These are phyloP conservation scores for Penicillium coprophilum DNA, from an alignment of 495 filamentous ascomycete genomes.

Conservation along the genomic window DNA sequence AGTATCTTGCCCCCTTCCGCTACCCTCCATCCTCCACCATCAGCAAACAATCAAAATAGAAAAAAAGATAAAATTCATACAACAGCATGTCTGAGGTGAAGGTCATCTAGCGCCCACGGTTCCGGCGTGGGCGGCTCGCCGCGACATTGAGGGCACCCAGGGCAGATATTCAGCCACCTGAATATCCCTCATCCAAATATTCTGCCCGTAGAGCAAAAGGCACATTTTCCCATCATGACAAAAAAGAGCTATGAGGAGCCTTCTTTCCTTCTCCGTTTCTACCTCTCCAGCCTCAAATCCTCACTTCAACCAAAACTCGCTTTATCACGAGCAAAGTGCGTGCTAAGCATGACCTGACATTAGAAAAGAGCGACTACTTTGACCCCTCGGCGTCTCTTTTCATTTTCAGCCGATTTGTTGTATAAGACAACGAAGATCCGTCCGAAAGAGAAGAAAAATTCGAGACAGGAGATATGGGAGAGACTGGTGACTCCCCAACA, in stretches of 20 bases:
- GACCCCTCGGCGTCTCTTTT: not conserved
- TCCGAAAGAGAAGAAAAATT: too few relatives aligned
- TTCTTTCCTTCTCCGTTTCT: not conserved
- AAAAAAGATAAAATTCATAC: too few relatives aligned
- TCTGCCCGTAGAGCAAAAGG: constrained; percentile 5
- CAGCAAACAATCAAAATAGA: too few relatives aligned
- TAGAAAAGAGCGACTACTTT: not conserved
- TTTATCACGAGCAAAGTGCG: not conserved
- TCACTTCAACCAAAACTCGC: not conserved
- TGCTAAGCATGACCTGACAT: not conserved
- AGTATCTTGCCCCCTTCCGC: too few relatives aligned
- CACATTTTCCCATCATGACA: not conserved
- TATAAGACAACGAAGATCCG: too few relatives aligned
- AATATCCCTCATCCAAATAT: constrained; percentile 9
- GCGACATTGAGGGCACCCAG: constrained; percentile 8
- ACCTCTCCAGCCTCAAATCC: not conserved
- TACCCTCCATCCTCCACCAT: too few relatives aligned
- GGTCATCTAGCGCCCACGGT: constrained; percentile 14
- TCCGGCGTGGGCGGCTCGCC: constrained; percentile 8
- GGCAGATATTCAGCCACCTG: constrained; percentile 12
- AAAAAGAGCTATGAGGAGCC: not conserved
- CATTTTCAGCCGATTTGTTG: not conserved
- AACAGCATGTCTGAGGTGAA: constrained; percentile 10
- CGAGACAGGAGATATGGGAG: too few relatives aligned
- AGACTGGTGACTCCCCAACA: too few relatives aligned